These are phyloP conservation scores for Berberis thunbergii DNA, from an alignment of 164 flowering plant species.

Conservation along the genomic window DNA sequence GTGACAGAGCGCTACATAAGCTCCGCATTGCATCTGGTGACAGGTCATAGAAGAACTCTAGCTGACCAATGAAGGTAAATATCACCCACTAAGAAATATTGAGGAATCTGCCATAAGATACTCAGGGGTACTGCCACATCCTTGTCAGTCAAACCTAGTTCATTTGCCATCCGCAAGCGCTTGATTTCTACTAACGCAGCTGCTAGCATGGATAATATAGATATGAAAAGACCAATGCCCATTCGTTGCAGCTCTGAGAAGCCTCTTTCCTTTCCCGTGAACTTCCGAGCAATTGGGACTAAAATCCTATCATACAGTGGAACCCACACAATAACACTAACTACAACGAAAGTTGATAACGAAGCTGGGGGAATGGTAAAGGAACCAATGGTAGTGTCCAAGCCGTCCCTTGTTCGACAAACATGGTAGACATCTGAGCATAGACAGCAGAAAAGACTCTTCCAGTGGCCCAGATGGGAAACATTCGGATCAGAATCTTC, in stretches of 20 bases:
- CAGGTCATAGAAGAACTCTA: slow-evolving; percentile 75
- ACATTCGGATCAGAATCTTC: slow-evolving; percentile 78
- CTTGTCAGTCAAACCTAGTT: slow-evolving; percentile 34
- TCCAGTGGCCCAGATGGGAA: slow-evolving; percentile 87
- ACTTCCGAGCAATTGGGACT: slow-evolving; percentile 63
- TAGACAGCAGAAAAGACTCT: slow-evolving; percentile 79
- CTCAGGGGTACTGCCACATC: slow-evolving; percentile 46
- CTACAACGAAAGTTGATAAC: slow-evolving; percentile 64
- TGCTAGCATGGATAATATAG: slow-evolving; percentile 59
- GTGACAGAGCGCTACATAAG: slow-evolving; percentile 51
- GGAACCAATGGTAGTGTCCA: slow-evolving; percentile 72
- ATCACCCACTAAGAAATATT: slow-evolving; percentile 60
- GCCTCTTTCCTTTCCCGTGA: slow-evolving; percentile 71
- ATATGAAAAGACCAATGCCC: slow-evolving; percentile 80
- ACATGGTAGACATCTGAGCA: slow-evolving; percentile 86
- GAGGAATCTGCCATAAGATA: slow-evolving; percentile 74
- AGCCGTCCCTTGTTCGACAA: slow-evolving; percentile 74
- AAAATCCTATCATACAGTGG: slow-evolving; percentile 65
- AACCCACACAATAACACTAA: slow-evolving; percentile 82
- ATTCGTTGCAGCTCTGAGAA: slow-evolving; percentile 78
- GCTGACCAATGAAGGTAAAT: slow-evolving; percentile 59
- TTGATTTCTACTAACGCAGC: slow-evolving; percentile 73
- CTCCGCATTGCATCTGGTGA: slow-evolving; percentile 83
- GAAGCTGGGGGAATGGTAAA: slow-evolving; percentile 85
- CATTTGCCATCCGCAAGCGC: slow-evolving; percentile 46